Evolutionary conservation across 257 asterid genomes (phyloP), one percentile per base, ranked within the genome.

Genomic region (Solanum lignicaule): DNA sequence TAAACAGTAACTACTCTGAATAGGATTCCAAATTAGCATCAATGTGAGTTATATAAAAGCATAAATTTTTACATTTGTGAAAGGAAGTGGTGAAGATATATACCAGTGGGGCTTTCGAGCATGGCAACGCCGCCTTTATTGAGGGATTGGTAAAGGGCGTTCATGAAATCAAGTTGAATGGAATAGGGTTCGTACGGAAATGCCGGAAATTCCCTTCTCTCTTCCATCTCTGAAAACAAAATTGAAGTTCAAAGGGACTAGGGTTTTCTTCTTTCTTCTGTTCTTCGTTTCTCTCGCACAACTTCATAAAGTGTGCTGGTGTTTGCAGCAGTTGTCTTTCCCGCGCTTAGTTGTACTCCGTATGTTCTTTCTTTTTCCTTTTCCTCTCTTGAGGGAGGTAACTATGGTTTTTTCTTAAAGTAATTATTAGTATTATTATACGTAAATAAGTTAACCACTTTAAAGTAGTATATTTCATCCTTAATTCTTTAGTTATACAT

Each of bases 101-200:
- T 89, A 95, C 99, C 99, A 0, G 99, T 97, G 87, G 99, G 99
- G 92, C 99, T 95, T 92, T 97, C 99, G 86, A 97, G 99, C 98
- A 97, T 97, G 21, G 98, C 92, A 86, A 97, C 91, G 6, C 99
- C 99, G 36, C 99, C 99, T 90, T 94, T 90, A 39, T 94, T 92
- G 73, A 97, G 98, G 18, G 99, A 96, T 88, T 92, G 88, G 87
- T 97, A 95, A 16, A 97, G 94, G 66, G 94, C 93, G 39, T 91
- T 95, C 99, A 97, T 96, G 92, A 96, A 97, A 95, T 94, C 99
- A 16, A 95, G 91, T 91, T 97, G 99, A 89, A 97, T 95, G 9
- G 98, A 87, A 89, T 97, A 97, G 78, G 98, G 96, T 78, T 93
- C 87, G 87, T 94, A 95, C 2, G 99, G 99, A 84, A 96, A 96